phyloP scores from a whole-genome alignment of 1,139 yeast genomes.

The Yamadazyma atmosphaerica region DNA sequence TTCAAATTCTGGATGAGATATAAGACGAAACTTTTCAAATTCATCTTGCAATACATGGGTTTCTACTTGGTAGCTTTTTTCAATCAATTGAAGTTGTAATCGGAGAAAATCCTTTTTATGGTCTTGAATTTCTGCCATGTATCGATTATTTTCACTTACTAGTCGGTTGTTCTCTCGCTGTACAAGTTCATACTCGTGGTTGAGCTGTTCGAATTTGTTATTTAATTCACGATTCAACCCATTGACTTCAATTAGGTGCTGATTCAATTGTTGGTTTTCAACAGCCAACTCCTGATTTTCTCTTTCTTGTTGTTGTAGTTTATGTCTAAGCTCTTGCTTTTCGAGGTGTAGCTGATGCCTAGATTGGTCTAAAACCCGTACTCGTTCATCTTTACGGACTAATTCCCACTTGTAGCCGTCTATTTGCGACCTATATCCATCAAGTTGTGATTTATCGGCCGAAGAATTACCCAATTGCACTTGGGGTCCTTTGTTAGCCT shows the following conservation, averaged over 20 bases:
- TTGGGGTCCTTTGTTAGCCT: neutral
- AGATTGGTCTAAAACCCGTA: neutral
- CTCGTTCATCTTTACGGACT: neutral
- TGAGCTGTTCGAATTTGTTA: slow-evolving; percentile 1
- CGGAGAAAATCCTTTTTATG: neutral
- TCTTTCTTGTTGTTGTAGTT: neutral
- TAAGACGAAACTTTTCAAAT: slow-evolving; percentile 6
- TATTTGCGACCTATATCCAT: neutral
- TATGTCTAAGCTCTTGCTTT: neutral
- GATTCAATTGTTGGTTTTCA: neutral
- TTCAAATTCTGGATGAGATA: slow-evolving; percentile 9
- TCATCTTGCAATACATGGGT: slow-evolving; percentile 11
- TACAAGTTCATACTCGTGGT: slow-evolving; percentile 1
- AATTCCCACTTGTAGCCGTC: neutral
- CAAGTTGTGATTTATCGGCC: too few species aligned
- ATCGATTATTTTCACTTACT: neutral
- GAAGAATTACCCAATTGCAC: too few species aligned
- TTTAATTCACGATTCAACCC: neutral
- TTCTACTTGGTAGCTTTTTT: slow-evolving; percentile 11
- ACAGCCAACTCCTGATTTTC: neutral
- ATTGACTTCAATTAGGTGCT: neutral
- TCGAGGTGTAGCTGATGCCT: neutral
- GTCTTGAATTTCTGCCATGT: neutral
- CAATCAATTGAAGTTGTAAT: slow-evolving; percentile 9
- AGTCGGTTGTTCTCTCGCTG: neutral